Evolutionary conservation across 805 yeast genomes (phyloP).

Genomic region (Metschnikowia amazonensis): DNA sequence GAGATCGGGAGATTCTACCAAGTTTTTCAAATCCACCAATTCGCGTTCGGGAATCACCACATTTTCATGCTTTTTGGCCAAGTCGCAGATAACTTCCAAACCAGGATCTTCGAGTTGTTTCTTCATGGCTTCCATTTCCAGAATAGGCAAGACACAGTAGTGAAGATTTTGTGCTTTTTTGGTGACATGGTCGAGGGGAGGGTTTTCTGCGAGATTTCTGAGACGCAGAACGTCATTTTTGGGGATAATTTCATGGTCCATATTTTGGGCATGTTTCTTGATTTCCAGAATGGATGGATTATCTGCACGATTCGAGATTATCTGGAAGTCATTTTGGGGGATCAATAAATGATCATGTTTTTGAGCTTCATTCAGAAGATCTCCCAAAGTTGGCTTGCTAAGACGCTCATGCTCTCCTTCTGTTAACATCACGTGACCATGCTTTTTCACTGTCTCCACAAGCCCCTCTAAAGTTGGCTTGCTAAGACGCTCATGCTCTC

Average conservation of each 20-base stretch:
- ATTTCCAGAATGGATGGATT: constrained; percentile 20
- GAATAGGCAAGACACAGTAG: constrained; percentile 1
- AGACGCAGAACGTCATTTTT: neutral
- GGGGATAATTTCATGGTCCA: constrained; percentile 6
- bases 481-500: constrained; percentile 6
- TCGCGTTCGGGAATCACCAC: constrained; percentile 14
- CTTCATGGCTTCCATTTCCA: constrained; percentile 7
- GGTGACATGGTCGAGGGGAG: constrained; percentile 13
- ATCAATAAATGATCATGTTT: constrained; percentile 15
- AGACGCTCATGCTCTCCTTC: constrained; percentile 6
- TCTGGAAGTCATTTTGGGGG: constrained; percentile 12
- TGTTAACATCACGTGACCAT: constrained; percentile 4
- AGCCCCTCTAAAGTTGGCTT: too few relatives aligned
- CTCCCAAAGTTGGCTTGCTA: constrained; percentile 15
- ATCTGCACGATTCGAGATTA: constrained; percentile 6
- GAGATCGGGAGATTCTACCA: constrained; percentile 10
- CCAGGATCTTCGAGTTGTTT: constrained; percentile 10
- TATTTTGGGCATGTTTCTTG: constrained; percentile 11
- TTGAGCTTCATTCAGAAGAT: constrained; percentile 15
- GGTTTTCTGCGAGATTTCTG: constrained; percentile 5
- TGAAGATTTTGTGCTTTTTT: constrained; percentile 4
- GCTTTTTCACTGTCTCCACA: constrained; percentile 6
- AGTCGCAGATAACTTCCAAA: constrained; percentile 12
- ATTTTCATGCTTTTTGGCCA: constrained; percentile 13
- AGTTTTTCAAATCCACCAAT: constrained; percentile 4